phyloP scores from a whole-genome alignment of 148 eudicot species.

The Chenopodium quinoa region DNA sequence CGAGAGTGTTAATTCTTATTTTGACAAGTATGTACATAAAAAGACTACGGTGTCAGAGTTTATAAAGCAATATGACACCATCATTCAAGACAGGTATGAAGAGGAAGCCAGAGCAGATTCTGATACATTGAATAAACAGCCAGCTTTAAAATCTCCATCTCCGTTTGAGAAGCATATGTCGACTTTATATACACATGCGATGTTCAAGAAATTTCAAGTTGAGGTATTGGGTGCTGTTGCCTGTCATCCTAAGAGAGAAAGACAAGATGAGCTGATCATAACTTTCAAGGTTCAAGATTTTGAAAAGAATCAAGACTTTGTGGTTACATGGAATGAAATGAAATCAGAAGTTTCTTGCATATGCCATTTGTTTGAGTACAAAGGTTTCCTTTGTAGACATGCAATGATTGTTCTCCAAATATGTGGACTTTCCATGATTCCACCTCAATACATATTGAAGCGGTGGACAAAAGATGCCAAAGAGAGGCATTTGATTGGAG shows the following conservation, averaged over 20 bases:
- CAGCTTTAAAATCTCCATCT: constrained; percentile 81
- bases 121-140: constrained; percentile 89
- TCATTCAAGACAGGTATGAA: constrained; percentile 87
- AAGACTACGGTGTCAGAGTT: constrained; percentile 81
- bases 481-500: constrained; percentile 47
- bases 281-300: constrained; percentile 74
- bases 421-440: constrained; percentile 71
- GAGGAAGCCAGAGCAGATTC: constrained; percentile 90
- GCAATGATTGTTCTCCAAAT: constrained; percentile 94
- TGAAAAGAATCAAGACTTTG: constrained; percentile 64
- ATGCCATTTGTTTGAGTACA: constrained; percentile 84
- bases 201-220: constrained; percentile 80
- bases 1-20: constrained; percentile 83
- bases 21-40: constrained; percentile 92
- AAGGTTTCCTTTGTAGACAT: constrained; percentile 92
- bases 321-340: constrained; percentile 63
- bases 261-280: constrained; percentile 46
- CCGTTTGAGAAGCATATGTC: constrained; percentile 94
- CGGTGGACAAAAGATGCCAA: constrained; percentile 95
- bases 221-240: constrained; percentile 94
- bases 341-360: constrained; percentile 75
- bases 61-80: constrained; percentile 68
- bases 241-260: constrained; percentile 74
- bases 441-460: constrained; percentile 74
- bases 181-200: constrained; percentile 61